These are phyloP conservation scores for Stephania cephalantha DNA, from an alignment of 164 flowering plant genomes.

Conservation along the genomic window DNA sequence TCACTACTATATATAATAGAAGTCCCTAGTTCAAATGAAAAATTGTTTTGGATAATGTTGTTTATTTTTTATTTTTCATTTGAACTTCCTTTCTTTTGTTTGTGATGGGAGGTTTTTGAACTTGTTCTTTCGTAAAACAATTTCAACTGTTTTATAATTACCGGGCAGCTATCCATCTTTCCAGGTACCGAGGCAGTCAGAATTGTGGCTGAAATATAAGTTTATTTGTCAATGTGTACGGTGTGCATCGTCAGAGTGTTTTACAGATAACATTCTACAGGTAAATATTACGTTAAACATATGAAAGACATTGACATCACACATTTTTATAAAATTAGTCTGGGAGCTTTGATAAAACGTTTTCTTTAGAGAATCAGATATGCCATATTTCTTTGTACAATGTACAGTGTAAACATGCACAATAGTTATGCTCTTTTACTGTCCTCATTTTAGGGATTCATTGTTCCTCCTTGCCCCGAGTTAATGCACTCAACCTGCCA, in stretches of 20 bases:
- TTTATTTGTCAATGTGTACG: slow-evolving; percentile 51
- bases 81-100: neutral
- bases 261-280: slow-evolving; percentile 45
- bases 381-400: neutral
- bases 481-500: slow-evolving; percentile 9
- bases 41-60: no score
- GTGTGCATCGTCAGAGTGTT: slow-evolving; percentile 36
- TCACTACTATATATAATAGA: no score
- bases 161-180: neutral
- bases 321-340: neutral
- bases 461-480: slow-evolving; percentile 4
- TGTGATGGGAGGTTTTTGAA: no score
- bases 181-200: slow-evolving; percentile 51
- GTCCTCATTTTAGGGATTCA: slow-evolving; percentile 28
- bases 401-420: neutral
- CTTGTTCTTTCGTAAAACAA: neutral
- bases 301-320: neutral
- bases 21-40: no score
- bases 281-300: slow-evolving; percentile 22
- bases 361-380: neutral
- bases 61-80: neutral
- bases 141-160: neutral
- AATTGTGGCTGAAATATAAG: slow-evolving; percentile 45
- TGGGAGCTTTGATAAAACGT: neutral
- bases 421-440: neutral